Conservation (phyloP, 1,284 basidiomycete genomes). For the Ustilago curta region DNA sequence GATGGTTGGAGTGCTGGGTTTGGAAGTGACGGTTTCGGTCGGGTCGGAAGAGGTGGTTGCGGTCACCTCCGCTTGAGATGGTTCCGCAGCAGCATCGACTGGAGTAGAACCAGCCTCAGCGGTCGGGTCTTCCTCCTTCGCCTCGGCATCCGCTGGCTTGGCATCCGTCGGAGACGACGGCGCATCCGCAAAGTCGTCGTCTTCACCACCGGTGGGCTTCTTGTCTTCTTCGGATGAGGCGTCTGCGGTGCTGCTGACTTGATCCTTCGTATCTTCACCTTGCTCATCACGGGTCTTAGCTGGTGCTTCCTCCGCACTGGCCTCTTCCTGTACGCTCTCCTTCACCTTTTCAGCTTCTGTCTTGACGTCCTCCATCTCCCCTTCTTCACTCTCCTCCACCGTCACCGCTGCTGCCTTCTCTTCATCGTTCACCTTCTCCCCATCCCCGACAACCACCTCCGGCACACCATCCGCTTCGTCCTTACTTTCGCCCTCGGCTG, state of each 20-base stretch:
- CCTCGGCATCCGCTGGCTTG: constrained; percentile 8
- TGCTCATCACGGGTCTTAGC: neutral
- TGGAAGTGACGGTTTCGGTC: neutral
- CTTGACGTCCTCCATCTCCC: constrained; percentile 15
- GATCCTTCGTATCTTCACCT: constrained; percentile 3
- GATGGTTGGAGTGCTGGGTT: constrained; percentile 6
- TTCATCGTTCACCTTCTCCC: constrained; percentile 5
- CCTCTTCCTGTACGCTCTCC: constrained; percentile 34
- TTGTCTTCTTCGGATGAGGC: constrained; percentile 15
- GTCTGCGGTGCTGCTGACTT: neutral
- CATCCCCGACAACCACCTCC: constrained; percentile 3
- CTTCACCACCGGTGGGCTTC: constrained; percentile 17
- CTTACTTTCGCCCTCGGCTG: constrained; percentile 16
- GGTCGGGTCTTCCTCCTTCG: constrained; percentile 6
- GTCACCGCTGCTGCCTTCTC: constrained; percentile 2
- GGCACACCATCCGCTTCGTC: constrained; percentile 3
- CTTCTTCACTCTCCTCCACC: constrained; percentile 14
- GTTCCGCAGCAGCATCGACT: neutral
- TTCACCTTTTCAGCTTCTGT: constrained; percentile 41
- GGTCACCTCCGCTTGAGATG: neutral
- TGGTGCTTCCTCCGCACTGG: constrained; percentile 1
- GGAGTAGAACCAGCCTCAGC: constrained; percentile 1
- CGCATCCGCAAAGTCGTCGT: constrained; percentile 50
- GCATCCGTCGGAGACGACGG: constrained; percentile 28
- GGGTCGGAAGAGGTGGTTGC: neutral